Conservation (phyloP, 2,329 filamentous ascomycete species). For the Neurospora sp. region DNA sequence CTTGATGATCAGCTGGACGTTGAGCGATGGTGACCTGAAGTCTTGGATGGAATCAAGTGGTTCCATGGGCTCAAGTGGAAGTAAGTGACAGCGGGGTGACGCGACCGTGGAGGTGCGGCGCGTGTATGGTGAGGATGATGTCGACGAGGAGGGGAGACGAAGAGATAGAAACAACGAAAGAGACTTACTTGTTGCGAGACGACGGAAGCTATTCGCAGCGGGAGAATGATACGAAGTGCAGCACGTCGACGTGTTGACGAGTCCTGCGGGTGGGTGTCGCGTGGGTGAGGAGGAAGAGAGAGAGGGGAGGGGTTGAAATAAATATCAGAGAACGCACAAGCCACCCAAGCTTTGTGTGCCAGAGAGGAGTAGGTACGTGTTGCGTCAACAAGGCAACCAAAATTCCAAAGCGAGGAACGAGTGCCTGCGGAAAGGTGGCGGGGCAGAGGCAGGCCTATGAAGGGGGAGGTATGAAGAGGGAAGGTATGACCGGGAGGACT, state of each 20-base stretch:
- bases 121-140: background rate
- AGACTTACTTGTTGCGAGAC: background rate
- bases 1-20: background rate
- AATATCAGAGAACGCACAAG: background rate
- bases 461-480: background rate
- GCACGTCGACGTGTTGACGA: background rate
- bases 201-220: background rate
- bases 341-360: background rate
- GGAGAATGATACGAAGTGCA: background rate
- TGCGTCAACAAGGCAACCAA: background rate
- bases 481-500: background rate
- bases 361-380: background rate
- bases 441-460: background rate
- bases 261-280: background rate
- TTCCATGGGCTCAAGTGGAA: background rate
- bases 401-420: background rate
- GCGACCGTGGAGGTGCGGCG: background rate
- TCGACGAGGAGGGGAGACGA: background rate
- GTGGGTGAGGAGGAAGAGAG: background rate
- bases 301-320: background rate
- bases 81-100: background rate
- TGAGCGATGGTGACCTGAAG: background rate
- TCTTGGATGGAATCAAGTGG: background rate
- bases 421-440: background rate
- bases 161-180: background rate